phyloP scores from a whole-genome alignment of 257 asterid species.

The Coffea canephora region DNA sequence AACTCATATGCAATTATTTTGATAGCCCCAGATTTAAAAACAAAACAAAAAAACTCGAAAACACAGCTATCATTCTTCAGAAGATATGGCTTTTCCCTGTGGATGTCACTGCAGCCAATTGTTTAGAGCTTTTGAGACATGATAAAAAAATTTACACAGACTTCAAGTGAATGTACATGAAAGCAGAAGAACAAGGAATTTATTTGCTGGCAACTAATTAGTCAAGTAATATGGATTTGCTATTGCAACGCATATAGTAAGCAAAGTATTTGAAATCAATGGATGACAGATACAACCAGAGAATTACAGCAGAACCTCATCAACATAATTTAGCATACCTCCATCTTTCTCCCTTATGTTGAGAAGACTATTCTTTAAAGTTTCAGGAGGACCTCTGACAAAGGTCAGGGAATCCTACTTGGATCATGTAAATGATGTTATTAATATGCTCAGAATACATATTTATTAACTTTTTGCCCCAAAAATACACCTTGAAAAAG shows the following conservation, averaged over 20 bases:
- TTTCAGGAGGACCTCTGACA: not conserved
- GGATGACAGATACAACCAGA: not conserved
- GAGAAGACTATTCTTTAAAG: not conserved
- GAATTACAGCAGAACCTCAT: not conserved
- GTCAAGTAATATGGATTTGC: not conserved
- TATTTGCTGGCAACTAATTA: not conserved
- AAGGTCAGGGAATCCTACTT: not conserved
- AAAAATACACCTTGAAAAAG: too few relatives aligned
- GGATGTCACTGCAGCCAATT: not conserved
- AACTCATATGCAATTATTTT: not conserved
- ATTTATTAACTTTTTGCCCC: too few relatives aligned
- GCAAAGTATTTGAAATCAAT: too few relatives aligned
- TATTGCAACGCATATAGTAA: not conserved
- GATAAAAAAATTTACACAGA: not conserved
- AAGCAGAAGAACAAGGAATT: not conserved
- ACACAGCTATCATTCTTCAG: not conserved
- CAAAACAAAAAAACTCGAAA: not conserved
- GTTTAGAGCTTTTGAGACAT: not conserved
- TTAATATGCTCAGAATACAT: too few relatives aligned
- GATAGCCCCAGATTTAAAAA: not conserved
- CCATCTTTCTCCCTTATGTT: not conserved
- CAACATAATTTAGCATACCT: not conserved
- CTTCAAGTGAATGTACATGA: not conserved
- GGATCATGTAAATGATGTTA: not conserved
- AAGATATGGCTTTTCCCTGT: not conserved